Base-by-base conservation (phyloP, 495 filamentous ascomycete species). In the Neurospora hispaniola region DNA sequence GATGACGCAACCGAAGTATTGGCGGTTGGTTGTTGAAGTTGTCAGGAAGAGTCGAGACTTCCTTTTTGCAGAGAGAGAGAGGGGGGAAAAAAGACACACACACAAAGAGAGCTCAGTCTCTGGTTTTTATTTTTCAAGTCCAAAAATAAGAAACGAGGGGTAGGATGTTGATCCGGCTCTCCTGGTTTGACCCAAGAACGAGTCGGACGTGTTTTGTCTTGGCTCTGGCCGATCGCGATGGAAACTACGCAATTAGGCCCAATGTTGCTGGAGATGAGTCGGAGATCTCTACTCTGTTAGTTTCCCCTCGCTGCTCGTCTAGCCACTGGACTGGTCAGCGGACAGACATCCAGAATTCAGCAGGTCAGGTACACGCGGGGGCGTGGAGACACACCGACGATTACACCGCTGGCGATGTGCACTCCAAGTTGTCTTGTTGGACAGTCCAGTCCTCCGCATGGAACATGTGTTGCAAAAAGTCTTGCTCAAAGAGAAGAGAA, bases 1-100 rank as follows among this genome's bases (percentile, higher is more conserved):
- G 75, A 76, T 79, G 77, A 79, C 77, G 77, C 77, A 79, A 76
- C 77, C 48, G 62, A n/a, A 23, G 27, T 7, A 62, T 62, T 62
- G 54, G 54, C 23, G 14, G 27, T 38, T 38, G 27, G 27, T 62
- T 66, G 12, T 38, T 62, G 23, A 66, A 66, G 54, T 66, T 66
- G 54, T 66, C 54, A 66, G 27, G 54, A 66, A 66, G 27, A 18
- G 27, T 66, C 54, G 54, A 66, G 54, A 31, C 31, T 66, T 66
- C 54, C 48, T 59, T 59, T 59, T 23, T 23, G 44, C 9, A 48
- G 48, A 59, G 48, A 59, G 2, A 31, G 27, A 31, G 27, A 31
- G 27, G 2, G 27, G 27, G 10, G 7, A 11, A 16, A 12, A 66
- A 18, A 35, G 0, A 35, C 54, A 66, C 4, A 38, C 35, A 38